Evolutionary conservation across 495 filamentous ascomycete species (phyloP), one percentile per base, ranked within the genome.

Genomic region (Trichoderma reesei): DNA sequence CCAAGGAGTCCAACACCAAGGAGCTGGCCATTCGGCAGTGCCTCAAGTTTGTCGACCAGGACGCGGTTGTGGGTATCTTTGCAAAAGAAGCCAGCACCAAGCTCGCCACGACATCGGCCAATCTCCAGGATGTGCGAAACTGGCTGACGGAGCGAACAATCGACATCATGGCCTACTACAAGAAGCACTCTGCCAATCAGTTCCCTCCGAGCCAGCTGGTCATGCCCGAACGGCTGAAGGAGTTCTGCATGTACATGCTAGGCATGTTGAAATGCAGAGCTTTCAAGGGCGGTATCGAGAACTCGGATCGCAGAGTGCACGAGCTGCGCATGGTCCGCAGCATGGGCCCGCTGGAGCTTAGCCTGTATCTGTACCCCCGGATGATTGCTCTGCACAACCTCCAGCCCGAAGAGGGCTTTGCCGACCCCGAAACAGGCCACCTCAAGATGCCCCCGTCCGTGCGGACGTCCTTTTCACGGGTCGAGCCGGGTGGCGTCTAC

Each of bases 171-270:
- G 91, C 92, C 26, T 87, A 88, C 66, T 97, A 98, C 74, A 87
- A 94, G 66, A 97, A 95, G 81, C 88, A 93, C 69, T 91, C 89
- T 70, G 87, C 91, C 0, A 41, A 76, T 10, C 77, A 80, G 60
- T 90, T 96, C 70, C 92, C 94, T 9, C 91, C 94, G 8, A 90
- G 92, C 13, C 92, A 99, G 71, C 82, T 99, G 42, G 90, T 99
- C 60, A 85, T 99, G 70, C 94, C 94, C 0, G 95, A 99, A 74
- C 89, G 92, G 59, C 81, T 99, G 31, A 99, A 98, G 71, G 94
- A 99, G 69, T 94, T 97, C 71, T 86, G 87, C 62, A 96, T 99
- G 93, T 98, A 92, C 74, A 92, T 95, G 76, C 85, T 99, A n/a
- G 87, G 88, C 62, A 75, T 99, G 68, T 74, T 96, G 66, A 99